Conservation (phyloP, 2,329 filamentous ascomycete species). For the Madurella fahalii region DNA sequence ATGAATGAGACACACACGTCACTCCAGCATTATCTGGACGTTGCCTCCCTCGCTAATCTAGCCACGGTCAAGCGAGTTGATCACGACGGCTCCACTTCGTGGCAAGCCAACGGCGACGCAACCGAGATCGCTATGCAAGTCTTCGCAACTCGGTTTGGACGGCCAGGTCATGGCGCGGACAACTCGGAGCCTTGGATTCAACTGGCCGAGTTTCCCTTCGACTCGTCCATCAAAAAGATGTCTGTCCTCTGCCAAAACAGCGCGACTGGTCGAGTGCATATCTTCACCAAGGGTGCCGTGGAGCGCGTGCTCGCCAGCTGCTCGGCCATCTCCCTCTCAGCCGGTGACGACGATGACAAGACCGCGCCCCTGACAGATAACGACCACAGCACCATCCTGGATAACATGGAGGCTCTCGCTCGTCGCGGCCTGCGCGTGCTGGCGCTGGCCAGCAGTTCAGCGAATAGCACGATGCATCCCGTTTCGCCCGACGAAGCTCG, state of each 20-base stretch:
- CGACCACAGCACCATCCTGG: conserved; percentile 12
- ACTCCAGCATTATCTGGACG: conserved; percentile 49
- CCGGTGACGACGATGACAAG: conserved; percentile 30
- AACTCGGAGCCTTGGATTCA: conserved; percentile 40
- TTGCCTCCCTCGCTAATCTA: conserved; percentile 58
- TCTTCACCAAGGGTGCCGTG: conserved; percentile 55
- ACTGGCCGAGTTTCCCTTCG: conserved; percentile 60
- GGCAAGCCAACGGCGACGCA: conserved; percentile 57
- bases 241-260: conserved; percentile 52
- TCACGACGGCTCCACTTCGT: conserved; percentile 43
- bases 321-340: conserved; percentile 35
- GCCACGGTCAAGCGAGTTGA: conserved; percentile 36
- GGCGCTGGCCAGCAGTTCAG: conserved; percentile 45
- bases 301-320: conserved; percentile 58
- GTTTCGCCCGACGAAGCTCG: not conserved
- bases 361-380: conserved; percentile 18
- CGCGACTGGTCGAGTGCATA: conserved; percentile 22
- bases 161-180: conserved; percentile 35
- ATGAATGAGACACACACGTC: conserved; percentile 30
- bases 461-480: not conserved
- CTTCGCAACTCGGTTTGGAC: conserved; percentile 59
- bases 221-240: conserved; percentile 64
- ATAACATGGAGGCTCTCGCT: conserved; percentile 60
- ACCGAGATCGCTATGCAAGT: conserved; percentile 68
- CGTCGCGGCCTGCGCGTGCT: conserved; percentile 60